These are phyloP conservation scores for Thinopyrum obtusiflorum DNA, from an alignment of 202 grass and related monocot species.

Conservation along the genomic window DNA sequence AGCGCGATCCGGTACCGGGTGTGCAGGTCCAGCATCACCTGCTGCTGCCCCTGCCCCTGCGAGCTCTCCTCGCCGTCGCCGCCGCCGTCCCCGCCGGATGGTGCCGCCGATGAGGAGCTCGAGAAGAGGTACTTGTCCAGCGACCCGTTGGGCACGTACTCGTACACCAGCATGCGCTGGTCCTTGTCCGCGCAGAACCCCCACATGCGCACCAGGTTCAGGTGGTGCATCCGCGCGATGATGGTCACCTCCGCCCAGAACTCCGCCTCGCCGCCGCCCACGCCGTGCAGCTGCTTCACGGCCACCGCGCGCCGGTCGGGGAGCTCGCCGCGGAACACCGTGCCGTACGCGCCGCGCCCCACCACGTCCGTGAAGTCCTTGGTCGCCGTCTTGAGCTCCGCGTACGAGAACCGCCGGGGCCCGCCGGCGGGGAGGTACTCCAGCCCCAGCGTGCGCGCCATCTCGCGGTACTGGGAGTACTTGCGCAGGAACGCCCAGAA, in stretches of 20 bases:
- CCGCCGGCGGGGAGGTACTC: slow-evolving; percentile 84
- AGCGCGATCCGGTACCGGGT: slow-evolving; percentile 74
- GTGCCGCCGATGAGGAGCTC: background rate
- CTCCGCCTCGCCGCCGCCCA: slow-evolving; percentile 84
- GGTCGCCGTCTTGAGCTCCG: slow-evolving; percentile 83
- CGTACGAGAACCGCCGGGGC: slow-evolving; percentile 75
- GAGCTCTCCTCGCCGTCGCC: background rate
- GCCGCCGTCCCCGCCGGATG: background rate
- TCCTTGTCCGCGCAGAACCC: slow-evolving; percentile 94
- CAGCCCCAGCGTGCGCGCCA: slow-evolving; percentile 80
- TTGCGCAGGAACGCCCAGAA: slow-evolving; percentile 97
- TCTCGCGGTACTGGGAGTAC: slow-evolving; percentile 95
- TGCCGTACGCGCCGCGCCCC: slow-evolving; percentile 70
- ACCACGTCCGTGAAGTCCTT: slow-evolving; percentile 83
- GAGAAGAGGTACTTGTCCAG: slow-evolving; percentile 89
- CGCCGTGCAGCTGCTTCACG: slow-evolving; percentile 73
- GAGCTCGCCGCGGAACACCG: slow-evolving; percentile 76
- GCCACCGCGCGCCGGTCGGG: slow-evolving; percentile 81
- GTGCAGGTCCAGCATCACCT: slow-evolving; percentile 57
- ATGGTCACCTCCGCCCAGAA: slow-evolving; percentile 97
- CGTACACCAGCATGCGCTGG: slow-evolving; percentile 87
- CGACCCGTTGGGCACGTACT: slow-evolving; percentile 90
- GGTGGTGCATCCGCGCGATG: slow-evolving; percentile 96
- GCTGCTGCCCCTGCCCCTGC: background rate
- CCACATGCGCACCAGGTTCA: slow-evolving; percentile 95